Base-by-base conservation (phyloP, 2,329 filamentous ascomycete species). In the Penicillium aurantiogriseum region DNA sequence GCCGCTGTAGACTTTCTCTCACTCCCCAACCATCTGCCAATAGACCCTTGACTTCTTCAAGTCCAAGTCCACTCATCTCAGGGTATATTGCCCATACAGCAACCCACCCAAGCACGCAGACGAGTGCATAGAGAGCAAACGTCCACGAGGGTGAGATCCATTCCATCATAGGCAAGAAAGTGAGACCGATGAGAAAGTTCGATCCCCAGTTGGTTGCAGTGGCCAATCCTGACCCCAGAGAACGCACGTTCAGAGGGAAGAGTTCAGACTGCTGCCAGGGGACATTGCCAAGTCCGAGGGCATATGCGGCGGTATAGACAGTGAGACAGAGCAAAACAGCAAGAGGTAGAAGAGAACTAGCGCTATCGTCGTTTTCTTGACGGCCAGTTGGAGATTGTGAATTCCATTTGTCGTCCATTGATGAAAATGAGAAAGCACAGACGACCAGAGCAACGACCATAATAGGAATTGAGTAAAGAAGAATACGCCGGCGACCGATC, bases 261-360 rank as follows among this genome's bases (percentile, higher is more conserved):
- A 96, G 83, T 77, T 97, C 93, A 65, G 88, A 91, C 77, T 96
- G 92, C 82, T 96, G 93, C 93, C 93, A 97, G 0, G 93, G 92
- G 3, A 97, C 91, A 67, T 92, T 95, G 9, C 93, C 93, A 2
- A 97, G 81, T 2, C 93, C 93, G 1, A 92, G 80, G 1, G 93
- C 93, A 71, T 95, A 97, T 1, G 88, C 82, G 9, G 90, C 88
- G 2, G 96, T 92, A 73, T 95, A 97, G 8, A 91, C 65, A 73
- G 92, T 88, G 72, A 97, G 88, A 62, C 88, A 88, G 40, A 84
- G 61, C 2, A 97, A 82, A 43, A 97, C 88, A 19, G 87, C 79
- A 48, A 77, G 48, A 5, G 80, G 71, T 60, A 77, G 31, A 59
- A 65, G 52, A 60, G 63, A 45, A 57, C 58, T 36, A 62, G 63